These are phyloP conservation scores for Xylaria grammica DNA, from an alignment of 495 filamentous ascomycete species.

Conservation along the genomic window DNA sequence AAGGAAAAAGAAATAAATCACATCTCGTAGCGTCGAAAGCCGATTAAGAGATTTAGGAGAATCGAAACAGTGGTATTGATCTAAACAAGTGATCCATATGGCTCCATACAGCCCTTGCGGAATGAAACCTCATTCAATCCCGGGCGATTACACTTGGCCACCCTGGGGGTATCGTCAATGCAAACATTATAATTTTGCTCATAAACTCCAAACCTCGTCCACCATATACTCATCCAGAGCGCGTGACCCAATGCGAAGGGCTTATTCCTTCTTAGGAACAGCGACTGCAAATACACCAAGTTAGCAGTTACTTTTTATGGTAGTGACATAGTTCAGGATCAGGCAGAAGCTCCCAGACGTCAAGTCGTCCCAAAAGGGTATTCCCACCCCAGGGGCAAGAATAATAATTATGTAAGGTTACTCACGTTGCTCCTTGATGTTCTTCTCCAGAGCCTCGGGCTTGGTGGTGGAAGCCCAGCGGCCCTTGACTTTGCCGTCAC, in stretches of 20 bases:
- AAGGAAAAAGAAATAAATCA: not conserved
- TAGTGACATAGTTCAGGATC: not conserved
- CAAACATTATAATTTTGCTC: constrained; percentile 21
- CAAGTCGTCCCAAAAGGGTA: not conserved
- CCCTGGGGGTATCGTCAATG: constrained; percentile 35
- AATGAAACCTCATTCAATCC: constrained; percentile 14
- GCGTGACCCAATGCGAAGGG: constrained; percentile 17
- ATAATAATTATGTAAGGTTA: not conserved
- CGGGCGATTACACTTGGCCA: constrained; percentile 32
- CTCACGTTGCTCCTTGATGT: constrained; percentile 69
- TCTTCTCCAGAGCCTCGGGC: constrained; percentile 76
- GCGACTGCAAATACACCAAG: constrained; percentile 3
- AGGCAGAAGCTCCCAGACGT: not conserved
- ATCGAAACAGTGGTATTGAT: constrained; percentile 24
- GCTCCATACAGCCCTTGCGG: constrained; percentile 14
- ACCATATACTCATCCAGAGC: constrained; percentile 9
- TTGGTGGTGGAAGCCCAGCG: constrained; percentile 86
- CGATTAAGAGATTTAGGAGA: not conserved
- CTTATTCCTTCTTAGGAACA: constrained; percentile 38
- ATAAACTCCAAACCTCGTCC: constrained; percentile 16
- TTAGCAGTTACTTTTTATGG: not conserved
- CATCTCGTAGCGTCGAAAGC: not conserved
- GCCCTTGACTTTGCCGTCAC: constrained; percentile 79
- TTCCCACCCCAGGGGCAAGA: no score
- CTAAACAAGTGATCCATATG: constrained; percentile 23